Base-by-base conservation (phyloP, 2,329 filamentous ascomycete genomes). In the Ophiostoma tasmaniense region DNA sequence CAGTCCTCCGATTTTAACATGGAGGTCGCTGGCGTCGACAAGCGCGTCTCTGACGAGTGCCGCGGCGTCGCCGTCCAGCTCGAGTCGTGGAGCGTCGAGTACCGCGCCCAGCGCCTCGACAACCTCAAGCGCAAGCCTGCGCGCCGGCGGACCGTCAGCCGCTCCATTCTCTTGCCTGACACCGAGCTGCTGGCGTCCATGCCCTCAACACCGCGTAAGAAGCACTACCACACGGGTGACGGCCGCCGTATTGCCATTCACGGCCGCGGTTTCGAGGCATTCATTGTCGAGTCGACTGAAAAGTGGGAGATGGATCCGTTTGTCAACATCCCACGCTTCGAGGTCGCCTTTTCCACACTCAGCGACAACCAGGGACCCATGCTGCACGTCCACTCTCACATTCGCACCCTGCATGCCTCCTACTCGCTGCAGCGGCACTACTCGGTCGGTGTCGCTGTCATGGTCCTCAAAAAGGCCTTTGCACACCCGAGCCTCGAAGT, bases 351-450 rank as follows among this genome's bases (percentile, higher is more conserved):
- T 69, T 92, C 90, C 35, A 96, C 95, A 0, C 84, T 88, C 3
- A 96, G 91, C 72, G 95, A 99, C 77, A 87, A 87, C 37, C 91
- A 96, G 75, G 94, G 93, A 0, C 91, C 93, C 0, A 84, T 97
- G 6, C 91, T 97, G 75, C 92, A 98, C 75, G 80, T 98, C 61
- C 92, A 96, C 73, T 90, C 92, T 0, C 87, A 90, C 67, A 85
- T 95, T 25, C 90, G 90, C 73, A 92, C 90, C 6, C 80, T 99
- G 1, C 87, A 91, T 71, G 75, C 96, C 8, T 90, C 96, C 66
- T 98, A 98, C 76, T 99, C 96, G 0, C 84, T 99, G 0, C 97
- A 96, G 77, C 89, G 93, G 3, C 93, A 97, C 76, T 99, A 97
- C 76, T 90, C 93, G 0, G 84, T 96, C 33, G 91, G 92, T 0